Conservation (phyloP, 352 stramenopile genomes). For the Halophytophthora polymorphica region DNA sequence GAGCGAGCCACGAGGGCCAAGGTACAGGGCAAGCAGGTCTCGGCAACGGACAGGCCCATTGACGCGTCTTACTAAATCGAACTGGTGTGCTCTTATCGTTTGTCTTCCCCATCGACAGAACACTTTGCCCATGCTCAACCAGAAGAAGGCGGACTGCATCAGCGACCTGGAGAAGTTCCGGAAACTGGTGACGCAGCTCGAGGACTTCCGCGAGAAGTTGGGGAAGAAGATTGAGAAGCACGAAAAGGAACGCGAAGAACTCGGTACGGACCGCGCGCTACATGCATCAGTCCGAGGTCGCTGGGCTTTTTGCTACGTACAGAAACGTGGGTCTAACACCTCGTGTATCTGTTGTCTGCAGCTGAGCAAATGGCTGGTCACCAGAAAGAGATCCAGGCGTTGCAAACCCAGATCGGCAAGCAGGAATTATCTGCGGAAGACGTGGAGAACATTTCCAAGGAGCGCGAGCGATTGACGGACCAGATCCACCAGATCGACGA, state of each 20-base stretch:
- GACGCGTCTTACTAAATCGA: too few species aligned
- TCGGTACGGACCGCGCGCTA: constrained; percentile 74
- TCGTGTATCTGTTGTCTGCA: constrained; percentile 15
- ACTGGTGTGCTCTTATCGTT: too few species aligned
- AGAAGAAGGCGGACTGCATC: constrained; percentile 85
- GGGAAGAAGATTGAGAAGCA: constrained; percentile 89
- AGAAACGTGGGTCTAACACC: constrained; percentile 1
- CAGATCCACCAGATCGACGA: constrained; percentile 63
- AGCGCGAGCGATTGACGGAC: constrained; percentile 69
- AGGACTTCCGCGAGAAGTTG: constrained; percentile 70
- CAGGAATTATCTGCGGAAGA: constrained; percentile 80
- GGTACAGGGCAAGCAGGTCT: constrained; percentile 18
- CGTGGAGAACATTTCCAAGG: constrained; percentile 67
- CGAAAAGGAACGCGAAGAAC: constrained; percentile 61
- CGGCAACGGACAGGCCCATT: background rate
- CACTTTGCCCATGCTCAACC: constrained; percentile 67
- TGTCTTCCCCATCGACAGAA: constrained; percentile 28
- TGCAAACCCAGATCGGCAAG: constrained; percentile 69
- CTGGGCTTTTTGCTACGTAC: background rate
- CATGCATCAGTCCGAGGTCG: background rate
- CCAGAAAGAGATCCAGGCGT: constrained; percentile 58
- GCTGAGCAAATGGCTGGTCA: constrained; percentile 43
- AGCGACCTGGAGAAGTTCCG: constrained; percentile 93
- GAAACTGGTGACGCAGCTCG: constrained; percentile 80
- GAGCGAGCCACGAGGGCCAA: constrained; percentile 69